Evolutionary conservation across 306 rosid genomes (phyloP).

Genomic region (Ormosia emarginata): DNA sequence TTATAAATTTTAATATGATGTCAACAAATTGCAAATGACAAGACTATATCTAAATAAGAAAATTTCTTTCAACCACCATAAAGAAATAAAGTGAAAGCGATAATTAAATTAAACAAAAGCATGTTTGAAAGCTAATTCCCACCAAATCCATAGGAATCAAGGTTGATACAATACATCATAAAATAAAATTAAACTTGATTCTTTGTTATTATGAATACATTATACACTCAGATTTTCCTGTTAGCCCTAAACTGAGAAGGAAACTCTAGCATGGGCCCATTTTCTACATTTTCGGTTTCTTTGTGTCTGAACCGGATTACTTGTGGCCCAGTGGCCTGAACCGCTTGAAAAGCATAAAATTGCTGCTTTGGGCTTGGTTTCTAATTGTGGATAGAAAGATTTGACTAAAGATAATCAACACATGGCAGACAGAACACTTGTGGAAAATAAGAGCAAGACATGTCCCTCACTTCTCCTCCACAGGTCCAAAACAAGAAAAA

Average conservation of each 20-base stretch:
- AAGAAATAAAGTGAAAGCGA: background rate
- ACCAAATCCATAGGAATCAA: background rate
- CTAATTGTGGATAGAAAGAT: background rate
- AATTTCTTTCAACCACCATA: background rate
- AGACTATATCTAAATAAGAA: background rate
- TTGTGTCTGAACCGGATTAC: background rate
- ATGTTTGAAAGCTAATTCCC: background rate
- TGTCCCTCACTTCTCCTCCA: constrained; percentile 63
- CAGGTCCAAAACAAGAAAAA: constrained; percentile 37
- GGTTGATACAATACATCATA: background rate
- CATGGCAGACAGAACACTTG: background rate
- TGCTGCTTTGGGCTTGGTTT: background rate
- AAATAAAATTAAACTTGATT: background rate
- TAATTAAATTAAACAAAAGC: background rate
- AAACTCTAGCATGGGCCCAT: background rate
- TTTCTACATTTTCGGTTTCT: background rate
- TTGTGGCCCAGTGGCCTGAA: background rate
- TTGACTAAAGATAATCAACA: background rate
- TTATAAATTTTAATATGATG: background rate
- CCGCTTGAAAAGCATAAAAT: background rate
- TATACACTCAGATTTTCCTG: background rate
- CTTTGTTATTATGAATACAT: background rate
- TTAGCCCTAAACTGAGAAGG: too few species aligned
- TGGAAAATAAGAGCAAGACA: constrained; percentile 41
- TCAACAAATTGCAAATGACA: background rate